These are phyloP conservation scores for Dianthus caryophyllus DNA, from an alignment of 148 eudicot species.

Conservation along the genomic window DNA sequence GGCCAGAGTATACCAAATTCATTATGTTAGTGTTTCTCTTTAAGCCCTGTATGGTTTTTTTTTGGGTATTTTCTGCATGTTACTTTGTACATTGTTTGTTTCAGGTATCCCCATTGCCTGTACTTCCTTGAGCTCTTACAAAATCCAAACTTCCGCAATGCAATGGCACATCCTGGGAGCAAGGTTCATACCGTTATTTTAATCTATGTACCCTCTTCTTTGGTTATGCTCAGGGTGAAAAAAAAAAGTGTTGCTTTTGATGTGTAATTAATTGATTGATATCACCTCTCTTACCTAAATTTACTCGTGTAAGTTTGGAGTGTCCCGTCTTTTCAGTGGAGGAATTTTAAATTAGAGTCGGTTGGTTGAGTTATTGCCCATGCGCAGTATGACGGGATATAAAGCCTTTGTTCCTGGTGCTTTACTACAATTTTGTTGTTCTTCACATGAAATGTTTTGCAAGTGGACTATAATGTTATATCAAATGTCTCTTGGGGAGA, in stretches of 20 bases:
- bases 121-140: conserved; percentile 92
- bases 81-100: neutral
- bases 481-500: neutral
- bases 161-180: conserved; percentile 96
- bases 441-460: neutral
- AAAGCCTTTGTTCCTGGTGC: neutral
- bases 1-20: conserved; percentile 82
- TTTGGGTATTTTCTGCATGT: neutral
- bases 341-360: neutral
- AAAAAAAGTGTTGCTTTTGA: neutral
- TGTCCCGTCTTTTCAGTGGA: neutral
- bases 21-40: conserved; percentile 53
- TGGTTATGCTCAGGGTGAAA: conserved; percentile 1
- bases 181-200: conserved; percentile 42
- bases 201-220: conserved; percentile 2
- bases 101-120: conserved; percentile 94
- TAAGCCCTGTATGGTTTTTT: neutral
- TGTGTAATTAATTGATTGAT: neutral
- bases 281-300: neutral
- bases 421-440: neutral
- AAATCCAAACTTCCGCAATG: conserved; percentile 71
- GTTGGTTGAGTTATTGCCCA: too few species aligned
- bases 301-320: neutral
- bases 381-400: neutral
- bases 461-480: neutral